Evolutionary conservation across 768 basidiomycete species (phyloP), one percentile per base, ranked within the genome.

Genomic region (Tricholoma bakamatsutake): DNA sequence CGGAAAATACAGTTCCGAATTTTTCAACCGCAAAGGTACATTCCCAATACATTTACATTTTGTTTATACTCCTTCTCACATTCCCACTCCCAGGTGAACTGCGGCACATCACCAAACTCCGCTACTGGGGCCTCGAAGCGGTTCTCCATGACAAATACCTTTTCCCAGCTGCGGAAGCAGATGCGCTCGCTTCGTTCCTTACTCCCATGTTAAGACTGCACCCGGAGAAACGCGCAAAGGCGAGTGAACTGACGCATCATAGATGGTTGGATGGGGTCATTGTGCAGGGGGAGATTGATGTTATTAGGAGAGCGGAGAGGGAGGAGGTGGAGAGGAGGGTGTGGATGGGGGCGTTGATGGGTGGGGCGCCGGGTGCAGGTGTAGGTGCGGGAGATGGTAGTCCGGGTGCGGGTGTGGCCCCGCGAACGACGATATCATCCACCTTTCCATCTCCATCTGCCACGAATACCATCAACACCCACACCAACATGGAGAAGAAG

Each of bases 111-210:
- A 87, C 86, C 69, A 95, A 96, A 69, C 79, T 98, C 37, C 87
- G 94, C 12, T 96, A 82, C 71, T 98, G 93, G 92, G 90, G 91
- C 4, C 78, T 95, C 27, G 80, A 83, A 0, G 71, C 83, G 9
- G 91, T 94, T 18, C 71, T 93, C 55, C 85, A 90, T 64, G 95
- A 99, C 78, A 98, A 99, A 74, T 98, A 98, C 73, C 82, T 97
- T 54, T 93, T 99, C 66, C 85, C 92, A 1, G 80, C 82, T 50
- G 72, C 79, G 4, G 93, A 95, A 51, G 91, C 96, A 1, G 88
- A 90, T 42, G 75, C 81, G 37, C 85, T 98, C 58, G 80, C 87
- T 2, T 79, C 82, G 1, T 95, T 97, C 79, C 75, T 96, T 12
- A 77, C 76, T 11, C 94, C 94, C 3, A 97, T 98, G 96, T 78